Conservation (phyloP, 106 monocot species). For the Dendrobium catenatum region DNA sequence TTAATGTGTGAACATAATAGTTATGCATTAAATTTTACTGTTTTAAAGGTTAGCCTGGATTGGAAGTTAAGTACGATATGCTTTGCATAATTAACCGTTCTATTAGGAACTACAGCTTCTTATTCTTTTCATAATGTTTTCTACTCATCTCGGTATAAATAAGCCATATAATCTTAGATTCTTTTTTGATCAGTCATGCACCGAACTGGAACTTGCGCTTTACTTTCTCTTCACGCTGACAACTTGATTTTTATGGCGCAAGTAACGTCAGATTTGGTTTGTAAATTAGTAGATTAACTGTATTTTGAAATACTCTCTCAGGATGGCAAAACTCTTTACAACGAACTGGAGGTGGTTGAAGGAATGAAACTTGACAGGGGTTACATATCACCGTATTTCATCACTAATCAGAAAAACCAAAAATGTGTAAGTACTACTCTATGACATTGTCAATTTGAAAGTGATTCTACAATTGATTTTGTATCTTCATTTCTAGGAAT, state of each 20-base stretch:
- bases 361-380: constrained; percentile 98
- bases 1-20: too few species aligned
- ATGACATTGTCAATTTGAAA: not conserved
- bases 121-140: not conserved
- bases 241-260: not conserved
- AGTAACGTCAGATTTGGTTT: not conserved
- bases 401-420: constrained; percentile 89
- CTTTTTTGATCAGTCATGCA: not conserved
- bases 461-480: not conserved
- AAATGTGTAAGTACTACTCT: constrained; percentile 67
- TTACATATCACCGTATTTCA: constrained; percentile 97
- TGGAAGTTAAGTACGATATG: too few species aligned
- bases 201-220: not conserved
- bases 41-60: too few species aligned
- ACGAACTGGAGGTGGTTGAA: constrained; percentile 97
- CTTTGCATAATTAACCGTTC: too few species aligned
- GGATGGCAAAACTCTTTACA: constrained; percentile 90
- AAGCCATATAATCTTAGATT: not conserved
- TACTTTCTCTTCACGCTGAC: not conserved
- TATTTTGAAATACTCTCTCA: not conserved
- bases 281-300: not conserved
- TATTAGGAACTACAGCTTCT: not conserved
- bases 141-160: not conserved
- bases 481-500: constrained; percentile 36
- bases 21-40: too few species aligned